These are phyloP conservation scores for Alopecurus myosuroides DNA, from an alignment of 176 grass and related monocot genomes.

Conservation along the genomic window DNA sequence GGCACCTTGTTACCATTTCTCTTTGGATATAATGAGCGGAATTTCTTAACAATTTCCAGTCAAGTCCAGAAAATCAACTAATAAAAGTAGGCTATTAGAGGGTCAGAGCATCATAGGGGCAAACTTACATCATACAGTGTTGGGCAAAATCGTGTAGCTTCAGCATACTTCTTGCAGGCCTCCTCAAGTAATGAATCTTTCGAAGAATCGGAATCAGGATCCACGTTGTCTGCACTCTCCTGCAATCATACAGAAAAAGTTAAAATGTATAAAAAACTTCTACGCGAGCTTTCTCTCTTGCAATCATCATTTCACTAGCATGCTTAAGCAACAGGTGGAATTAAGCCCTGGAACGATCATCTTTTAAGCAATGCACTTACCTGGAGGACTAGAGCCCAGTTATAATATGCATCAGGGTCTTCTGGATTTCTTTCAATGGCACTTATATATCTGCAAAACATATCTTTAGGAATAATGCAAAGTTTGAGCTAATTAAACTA, in stretches of 20 bases:
- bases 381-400: slow-evolving; percentile 84
- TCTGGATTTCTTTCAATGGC: slow-evolving; percentile 81
- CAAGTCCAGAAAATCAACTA: background rate
- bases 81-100: background rate
- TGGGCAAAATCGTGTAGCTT: slow-evolving; percentile 70
- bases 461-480: background rate
- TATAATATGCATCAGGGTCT: slow-evolving; percentile 83
- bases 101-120: background rate
- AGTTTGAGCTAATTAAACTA: background rate
- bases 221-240: slow-evolving; percentile 82
- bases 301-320: background rate
- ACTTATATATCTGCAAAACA: slow-evolving; percentile 61
- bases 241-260: slow-evolving; percentile 29
- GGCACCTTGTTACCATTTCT: background rate
- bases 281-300: background rate
- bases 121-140: slow-evolving; percentile 74
- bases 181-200: slow-evolving; percentile 87
- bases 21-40: background rate
- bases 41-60: background rate
- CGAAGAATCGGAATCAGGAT: slow-evolving; percentile 55
- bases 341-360: background rate
- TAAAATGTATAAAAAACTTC: background rate
- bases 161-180: slow-evolving; percentile 83
- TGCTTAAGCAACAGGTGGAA: background rate
- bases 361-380: slow-evolving; percentile 17